Conservation (phyloP, 2,329 filamentous ascomycete genomes). For the Pseudocercospora eumusae region DNA sequence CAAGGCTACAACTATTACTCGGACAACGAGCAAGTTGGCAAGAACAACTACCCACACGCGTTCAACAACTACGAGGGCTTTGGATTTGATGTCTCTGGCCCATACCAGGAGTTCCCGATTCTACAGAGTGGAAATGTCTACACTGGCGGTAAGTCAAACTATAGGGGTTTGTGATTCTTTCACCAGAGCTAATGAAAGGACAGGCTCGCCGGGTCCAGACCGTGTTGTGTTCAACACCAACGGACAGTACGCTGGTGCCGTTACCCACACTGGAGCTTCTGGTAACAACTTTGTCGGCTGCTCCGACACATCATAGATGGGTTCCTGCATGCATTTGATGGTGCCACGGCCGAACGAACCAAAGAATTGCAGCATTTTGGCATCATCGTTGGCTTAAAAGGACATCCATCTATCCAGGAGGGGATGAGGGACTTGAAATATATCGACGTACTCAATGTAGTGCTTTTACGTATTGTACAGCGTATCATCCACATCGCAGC, state of each 20-base stretch:
- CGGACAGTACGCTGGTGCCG: constrained; percentile 61
- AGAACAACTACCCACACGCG: constrained; percentile 39
- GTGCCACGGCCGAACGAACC: neutral
- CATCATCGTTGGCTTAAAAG: neutral
- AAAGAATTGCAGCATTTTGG: neutral
- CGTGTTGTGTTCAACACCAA: constrained; percentile 63
- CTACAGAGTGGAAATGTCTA: constrained; percentile 50
- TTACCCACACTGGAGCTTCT: constrained; percentile 70
- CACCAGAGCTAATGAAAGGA: constrained; percentile 1
- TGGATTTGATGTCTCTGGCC: constrained; percentile 57
- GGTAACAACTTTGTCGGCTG: constrained; percentile 71
- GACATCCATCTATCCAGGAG: neutral
- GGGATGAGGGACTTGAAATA: neutral
- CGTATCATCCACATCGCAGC: constrained; percentile 11
- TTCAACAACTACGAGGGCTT: constrained; percentile 48
- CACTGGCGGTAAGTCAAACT: constrained; percentile 53
- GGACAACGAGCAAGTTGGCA: constrained; percentile 38
- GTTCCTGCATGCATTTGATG: neutral
- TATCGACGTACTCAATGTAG: constrained; percentile 5
- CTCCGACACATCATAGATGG: constrained; percentile 41
- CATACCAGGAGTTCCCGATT: constrained; percentile 67
- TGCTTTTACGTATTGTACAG: constrained; percentile 8
- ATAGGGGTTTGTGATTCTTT: neutral
- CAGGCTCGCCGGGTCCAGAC: constrained; percentile 64
- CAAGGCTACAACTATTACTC: constrained; percentile 56